Evolutionary conservation across 208 protist species (phyloP).

Genomic region (Trypanosoma lewisi): DNA sequence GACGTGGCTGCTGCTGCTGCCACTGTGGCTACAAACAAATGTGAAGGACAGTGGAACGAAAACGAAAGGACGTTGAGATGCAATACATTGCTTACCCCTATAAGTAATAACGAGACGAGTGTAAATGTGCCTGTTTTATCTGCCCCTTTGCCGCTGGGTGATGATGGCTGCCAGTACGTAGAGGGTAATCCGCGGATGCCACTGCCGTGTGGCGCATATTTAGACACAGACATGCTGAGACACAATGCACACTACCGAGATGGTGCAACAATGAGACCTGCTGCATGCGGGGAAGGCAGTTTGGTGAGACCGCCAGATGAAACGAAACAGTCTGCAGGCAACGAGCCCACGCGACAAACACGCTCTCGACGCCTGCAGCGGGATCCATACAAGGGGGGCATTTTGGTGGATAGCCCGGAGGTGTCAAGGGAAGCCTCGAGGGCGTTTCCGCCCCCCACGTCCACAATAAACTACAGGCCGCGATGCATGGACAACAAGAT

Average conservation of each 20-base stretch:
- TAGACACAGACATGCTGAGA: neutral
- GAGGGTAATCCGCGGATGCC: neutral
- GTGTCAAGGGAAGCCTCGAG: neutral
- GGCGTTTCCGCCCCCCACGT: neutral
- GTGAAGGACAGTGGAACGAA: neutral
- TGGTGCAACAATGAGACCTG: neutral
- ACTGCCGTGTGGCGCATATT: neutral
- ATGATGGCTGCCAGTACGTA: neutral
- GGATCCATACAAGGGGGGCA: constrained; percentile 14
- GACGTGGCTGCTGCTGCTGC: neutral
- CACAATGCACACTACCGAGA: neutral
- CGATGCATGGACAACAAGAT: neutral
- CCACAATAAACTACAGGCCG: neutral
- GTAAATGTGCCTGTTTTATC: neutral
- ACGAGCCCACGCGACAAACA: neutral
- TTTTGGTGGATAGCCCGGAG: constrained; percentile 2
- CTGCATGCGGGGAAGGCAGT: neutral
- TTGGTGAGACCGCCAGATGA: neutral
- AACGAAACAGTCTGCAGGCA: neutral
- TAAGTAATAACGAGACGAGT: neutral
- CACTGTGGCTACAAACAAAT: neutral
- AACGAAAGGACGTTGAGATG: neutral
- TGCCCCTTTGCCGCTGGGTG: neutral
- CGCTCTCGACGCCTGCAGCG: constrained; percentile 2
- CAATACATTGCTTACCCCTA: neutral